These are phyloP conservation scores for Tulasnella sp. DNA, from an alignment of 768 basidiomycete genomes.

Conservation along the genomic window DNA sequence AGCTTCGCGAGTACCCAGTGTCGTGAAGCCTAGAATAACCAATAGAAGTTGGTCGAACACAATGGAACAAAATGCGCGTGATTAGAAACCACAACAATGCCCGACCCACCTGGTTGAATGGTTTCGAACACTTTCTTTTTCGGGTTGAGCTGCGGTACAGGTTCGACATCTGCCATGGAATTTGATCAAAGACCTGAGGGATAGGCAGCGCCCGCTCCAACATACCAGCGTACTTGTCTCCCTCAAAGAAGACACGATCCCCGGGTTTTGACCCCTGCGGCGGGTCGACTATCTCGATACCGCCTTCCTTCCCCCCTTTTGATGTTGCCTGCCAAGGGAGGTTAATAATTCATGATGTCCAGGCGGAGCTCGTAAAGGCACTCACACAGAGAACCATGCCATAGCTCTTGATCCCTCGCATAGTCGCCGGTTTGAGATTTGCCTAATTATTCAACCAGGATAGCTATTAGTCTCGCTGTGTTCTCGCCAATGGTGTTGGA, in stretches of 20 bases:
- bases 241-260: conserved; percentile 92
- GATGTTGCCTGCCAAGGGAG: conserved; percentile 56
- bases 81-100: too few species aligned
- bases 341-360: background rate
- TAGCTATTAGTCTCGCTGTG: background rate
- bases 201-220: too few species aligned
- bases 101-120: conserved; percentile 66
- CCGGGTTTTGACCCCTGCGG: conserved; percentile 80
- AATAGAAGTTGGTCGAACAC: conserved; percentile 1
- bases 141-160: conserved; percentile 82
- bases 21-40: conserved; percentile 58
- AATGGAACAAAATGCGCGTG: conserved; percentile 8
- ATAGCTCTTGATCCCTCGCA: conserved; percentile 96
- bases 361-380: conserved; percentile 10
- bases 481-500: background rate
- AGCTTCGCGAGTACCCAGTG: conserved; percentile 76
- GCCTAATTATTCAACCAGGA: background rate
- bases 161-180: conserved; percentile 33
- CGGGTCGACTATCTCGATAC: conserved; percentile 85
- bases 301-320: conserved; percentile 80
- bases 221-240: conserved; percentile 72
- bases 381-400: conserved; percentile 93
- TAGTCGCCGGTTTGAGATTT: conserved; percentile 89
- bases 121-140: conserved; percentile 99
- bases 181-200: background rate